Conservation (phyloP, 768 basidiomycete species). For the Mycena filopes region DNA sequence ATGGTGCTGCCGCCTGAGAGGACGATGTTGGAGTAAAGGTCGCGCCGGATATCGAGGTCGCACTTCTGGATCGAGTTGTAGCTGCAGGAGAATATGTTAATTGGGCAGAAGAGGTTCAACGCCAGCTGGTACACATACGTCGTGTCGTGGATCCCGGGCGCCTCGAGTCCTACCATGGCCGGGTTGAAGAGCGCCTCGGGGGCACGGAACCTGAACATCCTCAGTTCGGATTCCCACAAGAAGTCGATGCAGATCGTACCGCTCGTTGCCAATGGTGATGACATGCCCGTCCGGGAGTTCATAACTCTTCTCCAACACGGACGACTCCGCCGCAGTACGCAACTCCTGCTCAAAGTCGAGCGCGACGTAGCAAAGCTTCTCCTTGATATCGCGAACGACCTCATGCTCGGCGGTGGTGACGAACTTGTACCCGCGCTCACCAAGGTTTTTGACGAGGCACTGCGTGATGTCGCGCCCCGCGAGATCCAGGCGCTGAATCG, state of each 20-base stretch:
- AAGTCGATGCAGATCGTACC: slow-evolving; percentile 33
- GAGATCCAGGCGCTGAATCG: slow-evolving; percentile 72
- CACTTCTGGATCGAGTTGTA: slow-evolving; percentile 72
- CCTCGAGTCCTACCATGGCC: slow-evolving; percentile 71
- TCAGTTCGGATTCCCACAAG: not conserved
- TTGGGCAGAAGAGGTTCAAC: not conserved
- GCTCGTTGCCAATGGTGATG: slow-evolving; percentile 79
- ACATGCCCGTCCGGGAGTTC: slow-evolving; percentile 59
- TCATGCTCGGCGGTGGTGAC: slow-evolving; percentile 78
- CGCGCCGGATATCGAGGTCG: slow-evolving; percentile 67
- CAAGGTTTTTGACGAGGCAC: slow-evolving; percentile 66
- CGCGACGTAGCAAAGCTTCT: slow-evolving; percentile 53
- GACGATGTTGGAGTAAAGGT: slow-evolving; percentile 28
- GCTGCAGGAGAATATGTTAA: slow-evolving; percentile 34
- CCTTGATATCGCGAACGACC: slow-evolving; percentile 85
- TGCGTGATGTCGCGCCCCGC: slow-evolving; percentile 73
- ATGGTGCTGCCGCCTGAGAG: slow-evolving; percentile 34
- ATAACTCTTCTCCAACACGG: slow-evolving; percentile 53
- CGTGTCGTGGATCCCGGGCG: slow-evolving; percentile 45
- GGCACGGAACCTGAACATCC: slow-evolving; percentile 59
- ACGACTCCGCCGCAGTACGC: slow-evolving; percentile 21
- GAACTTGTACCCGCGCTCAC: slow-evolving; percentile 79
- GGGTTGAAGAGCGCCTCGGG: slow-evolving; percentile 82
- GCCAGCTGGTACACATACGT: slow-evolving; percentile 12
- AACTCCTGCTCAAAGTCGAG: slow-evolving; percentile 28